Conservation (phyloP, 768 basidiomycete genomes). For the Boletus vinaceobasis region DNA sequence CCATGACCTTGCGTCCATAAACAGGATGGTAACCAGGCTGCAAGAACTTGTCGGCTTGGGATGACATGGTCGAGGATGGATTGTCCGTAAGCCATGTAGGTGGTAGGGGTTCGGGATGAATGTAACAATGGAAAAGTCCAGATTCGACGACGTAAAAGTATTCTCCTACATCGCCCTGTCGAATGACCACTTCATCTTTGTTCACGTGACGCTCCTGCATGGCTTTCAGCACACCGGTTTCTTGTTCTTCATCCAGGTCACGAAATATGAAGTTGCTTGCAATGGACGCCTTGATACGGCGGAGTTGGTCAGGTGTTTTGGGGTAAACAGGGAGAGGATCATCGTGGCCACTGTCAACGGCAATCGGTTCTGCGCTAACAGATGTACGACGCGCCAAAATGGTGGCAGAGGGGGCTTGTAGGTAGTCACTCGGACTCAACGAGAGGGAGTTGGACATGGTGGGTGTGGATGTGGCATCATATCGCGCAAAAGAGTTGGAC, state of each 20-base stretch:
- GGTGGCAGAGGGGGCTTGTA: conserved; percentile 71
- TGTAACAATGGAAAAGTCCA: conserved; percentile 82
- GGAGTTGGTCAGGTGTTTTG: conserved; percentile 81
- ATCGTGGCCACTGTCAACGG: conserved; percentile 64
- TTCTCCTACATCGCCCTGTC: conserved; percentile 95
- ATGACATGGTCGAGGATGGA: conserved; percentile 34
- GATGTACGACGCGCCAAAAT: conserved; percentile 90
- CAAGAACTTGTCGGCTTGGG: conserved; percentile 52
- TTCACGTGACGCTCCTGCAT: conserved; percentile 84
- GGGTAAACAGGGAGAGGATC: conserved; percentile 70
- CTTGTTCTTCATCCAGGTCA: conserved; percentile 95
- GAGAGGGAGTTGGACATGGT: conserved; percentile 41
- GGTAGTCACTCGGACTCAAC: conserved; percentile 54
- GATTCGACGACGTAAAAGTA: conserved; percentile 97
- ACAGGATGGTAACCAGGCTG: conserved; percentile 64
- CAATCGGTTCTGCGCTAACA: conserved; percentile 94
- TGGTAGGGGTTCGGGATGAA: conserved; percentile 63
- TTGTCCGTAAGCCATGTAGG: conserved; percentile 52
- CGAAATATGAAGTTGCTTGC: conserved; percentile 91
- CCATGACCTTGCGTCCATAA: conserved; percentile 79
- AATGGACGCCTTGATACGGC: conserved; percentile 84
- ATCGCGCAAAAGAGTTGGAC: conserved; percentile 47
- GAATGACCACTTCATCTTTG: conserved; percentile 85
- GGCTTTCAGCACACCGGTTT: conserved; percentile 86
- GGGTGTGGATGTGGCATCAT: conserved; percentile 43